Conservation (phyloP, 331 rosid species). For the Malus hybrid region DNA sequence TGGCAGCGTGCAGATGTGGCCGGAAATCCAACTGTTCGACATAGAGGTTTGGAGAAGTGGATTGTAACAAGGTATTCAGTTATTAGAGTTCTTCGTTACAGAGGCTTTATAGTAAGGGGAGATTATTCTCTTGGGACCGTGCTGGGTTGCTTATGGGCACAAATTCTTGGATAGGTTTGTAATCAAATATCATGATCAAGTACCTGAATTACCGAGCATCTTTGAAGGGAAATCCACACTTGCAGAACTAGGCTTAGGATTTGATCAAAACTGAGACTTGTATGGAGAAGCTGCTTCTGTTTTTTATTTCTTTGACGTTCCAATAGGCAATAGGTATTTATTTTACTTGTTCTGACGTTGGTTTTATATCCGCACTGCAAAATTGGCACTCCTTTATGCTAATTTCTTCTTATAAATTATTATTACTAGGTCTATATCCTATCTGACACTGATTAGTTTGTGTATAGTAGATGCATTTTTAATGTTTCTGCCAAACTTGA, state of each 20-base stretch:
- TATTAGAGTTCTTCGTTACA: background rate
- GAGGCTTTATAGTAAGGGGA: background rate
- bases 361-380: too few species aligned
- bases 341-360: too few species aligned
- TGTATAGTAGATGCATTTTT: too few species aligned
- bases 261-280: background rate
- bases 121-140: background rate
- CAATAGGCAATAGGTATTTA: too few species aligned
- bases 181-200: conserved; percentile 7
- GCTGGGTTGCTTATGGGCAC: background rate
- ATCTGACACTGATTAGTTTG: too few species aligned
- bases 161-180: conserved; percentile 12
- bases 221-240: background rate
- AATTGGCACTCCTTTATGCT: too few species aligned
- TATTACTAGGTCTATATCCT: too few species aligned
- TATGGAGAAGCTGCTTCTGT: background rate
- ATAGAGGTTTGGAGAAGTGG: conserved; percentile 15
- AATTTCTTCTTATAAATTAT: too few species aligned
- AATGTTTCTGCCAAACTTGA: too few species aligned
- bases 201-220: conserved; percentile 5
- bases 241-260: background rate
- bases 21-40: background rate
- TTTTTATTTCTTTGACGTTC: too few species aligned
- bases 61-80: conserved; percentile 13
- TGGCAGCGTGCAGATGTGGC: background rate